Base-by-base conservation (phyloP, 2,329 filamentous ascomycete species). In the Fusarium udum region DNA sequence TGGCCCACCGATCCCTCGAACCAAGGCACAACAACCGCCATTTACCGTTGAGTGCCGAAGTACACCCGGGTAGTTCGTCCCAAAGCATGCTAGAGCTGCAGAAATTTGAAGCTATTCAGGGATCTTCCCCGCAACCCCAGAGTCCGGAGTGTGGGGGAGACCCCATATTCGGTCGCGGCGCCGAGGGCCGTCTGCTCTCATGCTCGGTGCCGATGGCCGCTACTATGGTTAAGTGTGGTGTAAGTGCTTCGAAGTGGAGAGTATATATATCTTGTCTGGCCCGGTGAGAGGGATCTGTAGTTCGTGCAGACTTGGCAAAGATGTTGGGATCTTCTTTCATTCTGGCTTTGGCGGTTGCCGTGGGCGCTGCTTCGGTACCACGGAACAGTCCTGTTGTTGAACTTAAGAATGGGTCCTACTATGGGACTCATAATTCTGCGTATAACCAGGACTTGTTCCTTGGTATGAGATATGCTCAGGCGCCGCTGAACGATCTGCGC, bases 401-500 rank as follows among this genome's bases (percentile, higher is more conserved):
- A 24, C 65, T 73, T 2, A 49, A 15, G 12, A 74, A 74, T 37
- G 72, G 71, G 0, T 74, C 72, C 12, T 74, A 74, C 37, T 74
- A 72, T 43, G 72, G 72, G 0, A 26, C 1, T 22, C 59, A 74
- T 2, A 72, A 67, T 24, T 6, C 31, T 1, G 28, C 2, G 15
- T 74, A 70, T 2, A 67, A 74, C 10, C 72, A 74, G 32, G 72
- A 74, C 7, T 34, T 61, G 8, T 74, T 74, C 34, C 51, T 74
- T 6, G 72, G 72, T 3, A 63, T 74, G 40, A 60, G 68, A 1
- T 74, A 74, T 16, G 72, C 72, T 1, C 72, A 74, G 20, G 64
- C 72, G 2, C 72, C 72, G 14, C 24, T 74, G 6, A 28, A 66
- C 4, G 20, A 69, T n/a, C 61, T 74, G 13, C 72, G 72, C 26